Conservation (phyloP, 2,329 filamentous ascomycete genomes). For the Tolypocladium sp. region DNA sequence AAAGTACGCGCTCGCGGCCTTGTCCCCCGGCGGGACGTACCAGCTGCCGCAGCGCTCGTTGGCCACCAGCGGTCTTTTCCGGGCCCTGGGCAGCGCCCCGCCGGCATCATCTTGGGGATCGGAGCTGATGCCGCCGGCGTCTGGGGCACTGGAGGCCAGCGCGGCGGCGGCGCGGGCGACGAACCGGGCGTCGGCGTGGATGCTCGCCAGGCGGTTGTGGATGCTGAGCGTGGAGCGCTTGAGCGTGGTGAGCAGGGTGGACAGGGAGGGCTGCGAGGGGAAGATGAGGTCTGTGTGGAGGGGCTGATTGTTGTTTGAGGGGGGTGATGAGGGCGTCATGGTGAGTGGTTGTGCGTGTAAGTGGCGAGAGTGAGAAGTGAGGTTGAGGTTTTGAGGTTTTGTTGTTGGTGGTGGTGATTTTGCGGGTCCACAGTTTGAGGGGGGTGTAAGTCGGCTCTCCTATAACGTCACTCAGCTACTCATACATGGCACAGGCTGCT, state of each 20-base stretch:
- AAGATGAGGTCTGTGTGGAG: constrained; percentile 37
- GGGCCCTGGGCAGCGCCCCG: background rate
- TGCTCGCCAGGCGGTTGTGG: constrained; percentile 72
- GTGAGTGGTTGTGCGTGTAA: background rate
- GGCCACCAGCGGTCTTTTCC: constrained; percentile 62
- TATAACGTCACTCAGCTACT: background rate
- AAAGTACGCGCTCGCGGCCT: constrained; percentile 77
- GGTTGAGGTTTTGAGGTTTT: background rate
- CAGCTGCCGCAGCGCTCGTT: constrained; percentile 96
- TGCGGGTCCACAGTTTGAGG: background rate
- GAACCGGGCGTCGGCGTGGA: constrained; percentile 68
- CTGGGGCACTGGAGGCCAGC: constrained; percentile 18
- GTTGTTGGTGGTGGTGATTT: background rate
- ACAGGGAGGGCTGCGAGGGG: constrained; percentile 54
- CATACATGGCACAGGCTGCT: background rate
- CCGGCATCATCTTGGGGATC: background rate
- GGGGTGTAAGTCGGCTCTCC: background rate
- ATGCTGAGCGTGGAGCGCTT: constrained; percentile 70
- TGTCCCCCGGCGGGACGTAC: constrained; percentile 65
- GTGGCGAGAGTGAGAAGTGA: background rate
- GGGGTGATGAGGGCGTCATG: background rate
- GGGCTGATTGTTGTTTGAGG: constrained; percentile 3
- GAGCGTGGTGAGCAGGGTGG: constrained; percentile 60
- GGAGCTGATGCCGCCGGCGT: background rate
- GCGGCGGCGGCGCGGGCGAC: constrained; percentile 51